A percentile compares a stretch with the other conserved stretches of the same genome.
Conservation (phyloP, 2,329 filamentous ascomycete species). For the Diatrype stigma region DNA sequence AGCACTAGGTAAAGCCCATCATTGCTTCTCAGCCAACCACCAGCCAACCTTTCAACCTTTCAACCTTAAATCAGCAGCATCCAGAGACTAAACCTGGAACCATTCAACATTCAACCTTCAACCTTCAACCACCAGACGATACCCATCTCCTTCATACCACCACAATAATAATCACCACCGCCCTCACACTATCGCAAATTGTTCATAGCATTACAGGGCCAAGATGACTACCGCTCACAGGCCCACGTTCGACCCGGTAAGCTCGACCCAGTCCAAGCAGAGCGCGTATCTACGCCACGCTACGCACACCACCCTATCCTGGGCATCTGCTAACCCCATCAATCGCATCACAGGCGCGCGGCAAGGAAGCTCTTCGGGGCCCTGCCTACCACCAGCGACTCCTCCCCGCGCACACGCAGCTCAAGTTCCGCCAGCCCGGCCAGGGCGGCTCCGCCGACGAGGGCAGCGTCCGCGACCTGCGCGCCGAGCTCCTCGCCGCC, state of each 20-base stretch:
- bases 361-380: constrained; percentile 90
- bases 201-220: constrained; percentile 6
- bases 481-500: constrained; percentile 82
- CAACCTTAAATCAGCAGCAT: neutral
- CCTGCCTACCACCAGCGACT: constrained; percentile 95
- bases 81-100: constrained; percentile 1
- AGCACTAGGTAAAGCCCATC: neutral
- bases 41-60: neutral
- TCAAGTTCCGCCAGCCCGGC: constrained; percentile 87
- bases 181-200: neutral
- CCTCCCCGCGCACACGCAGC: constrained; percentile 84
- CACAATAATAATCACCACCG: neutral
- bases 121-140: neutral
- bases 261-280: constrained; percentile 15
- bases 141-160: too few species aligned
- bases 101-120: neutral
- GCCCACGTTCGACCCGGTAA: constrained; percentile 92
- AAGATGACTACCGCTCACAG: constrained; percentile 69
- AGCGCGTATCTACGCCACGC: neutral
- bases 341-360: constrained; percentile 59
- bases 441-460: constrained; percentile 80
- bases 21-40: constrained; percentile 2
- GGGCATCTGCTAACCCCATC: too few species aligned
- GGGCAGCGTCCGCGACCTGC: constrained; percentile 71
- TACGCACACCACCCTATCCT: constrained; percentile 23